Conservation (phyloP, 1,139 yeast genomes). For the Geotrichum phurueaensis region DNA sequence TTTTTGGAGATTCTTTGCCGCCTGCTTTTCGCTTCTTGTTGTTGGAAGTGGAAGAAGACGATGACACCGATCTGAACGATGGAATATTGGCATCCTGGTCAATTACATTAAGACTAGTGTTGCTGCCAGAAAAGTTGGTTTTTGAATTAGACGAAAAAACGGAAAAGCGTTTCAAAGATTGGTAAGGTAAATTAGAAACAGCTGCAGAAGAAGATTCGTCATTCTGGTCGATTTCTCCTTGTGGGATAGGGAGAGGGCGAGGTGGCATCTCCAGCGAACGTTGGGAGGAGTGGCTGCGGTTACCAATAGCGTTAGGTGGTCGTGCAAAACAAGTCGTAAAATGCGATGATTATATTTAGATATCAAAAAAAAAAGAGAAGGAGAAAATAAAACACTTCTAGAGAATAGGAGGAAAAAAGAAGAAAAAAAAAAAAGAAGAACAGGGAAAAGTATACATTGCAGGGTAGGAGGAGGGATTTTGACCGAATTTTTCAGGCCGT, state of each 20-base stretch:
- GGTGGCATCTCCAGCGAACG: slow-evolving; percentile 1
- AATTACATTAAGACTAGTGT: background rate
- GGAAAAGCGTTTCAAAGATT: slow-evolving; percentile 8
- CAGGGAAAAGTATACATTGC: background rate
- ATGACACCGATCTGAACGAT: background rate
- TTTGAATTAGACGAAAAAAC: slow-evolving; percentile 2
- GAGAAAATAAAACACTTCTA: background rate
- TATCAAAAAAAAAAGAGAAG: background rate
- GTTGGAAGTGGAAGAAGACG: background rate
- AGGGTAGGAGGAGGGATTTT: background rate
- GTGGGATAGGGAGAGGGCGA: background rate
- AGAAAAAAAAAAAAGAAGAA: background rate
- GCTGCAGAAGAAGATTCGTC: background rate
- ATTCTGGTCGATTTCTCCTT: background rate
- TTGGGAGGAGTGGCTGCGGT: background rate
- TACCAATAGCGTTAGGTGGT: background rate
- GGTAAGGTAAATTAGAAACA: background rate
- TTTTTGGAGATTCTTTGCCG: background rate
- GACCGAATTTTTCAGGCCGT: background rate
- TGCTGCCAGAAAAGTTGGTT: background rate
- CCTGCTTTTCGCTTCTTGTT: background rate
- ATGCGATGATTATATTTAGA: background rate
- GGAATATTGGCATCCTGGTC: background rate
- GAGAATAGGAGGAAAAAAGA: background rate
- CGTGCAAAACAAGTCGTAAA: background rate